Evolutionary conservation across 1,284 basidiomycete species (phyloP), one percentile per base, ranked within the genome.

Genomic region (Puccinia hordei): DNA sequence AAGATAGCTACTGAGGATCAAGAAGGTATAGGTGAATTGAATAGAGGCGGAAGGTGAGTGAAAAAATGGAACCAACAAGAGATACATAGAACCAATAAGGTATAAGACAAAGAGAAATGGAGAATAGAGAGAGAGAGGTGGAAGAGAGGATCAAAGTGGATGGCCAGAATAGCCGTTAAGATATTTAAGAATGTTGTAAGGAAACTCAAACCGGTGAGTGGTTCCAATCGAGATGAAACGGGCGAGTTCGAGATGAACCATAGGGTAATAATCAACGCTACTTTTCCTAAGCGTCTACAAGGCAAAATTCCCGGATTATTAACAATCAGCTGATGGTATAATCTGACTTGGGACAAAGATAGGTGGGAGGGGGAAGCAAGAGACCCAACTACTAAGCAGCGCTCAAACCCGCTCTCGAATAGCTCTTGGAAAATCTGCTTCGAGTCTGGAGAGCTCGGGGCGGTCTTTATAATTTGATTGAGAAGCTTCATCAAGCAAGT

Each of bases 211-310:
- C 1, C 13, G 66, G 24, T 72, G 38, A 24, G 55, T 8, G 24
- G 73, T 17, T 8, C 66, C 77, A 17, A 72, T 41, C 2, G 27
- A 24, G 10, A 80, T 61, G 85, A 96, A 97, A 33, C 94, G 90
- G 0, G 93, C 89, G 68, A 98, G 88, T 86, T 97, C 95, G 66
- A 97, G 90, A 85, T 98, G 95, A 2, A 98, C 89, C 0, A 90
- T 92, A 0, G 94, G 93, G 85, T 98, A 98, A 85, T 96, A 96
- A 13, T 92, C 91, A 17, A 91, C 90, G 9, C 94, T 96, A 10
- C 95, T 93, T 86, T 96, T 96, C 76, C 95, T 91, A 0, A 93
- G 90, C 59, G 95, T 93, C 94, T 97, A 84, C n/a, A n/a, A n/a
- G n/a, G n/a, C n/a, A n/a, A n/a, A n/a, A n/a, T n/a, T n/a, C n/a